Evolutionary conservation across 2,329 filamentous ascomycete species (phyloP).

Genomic region (Neofusicoccum sp.): DNA sequence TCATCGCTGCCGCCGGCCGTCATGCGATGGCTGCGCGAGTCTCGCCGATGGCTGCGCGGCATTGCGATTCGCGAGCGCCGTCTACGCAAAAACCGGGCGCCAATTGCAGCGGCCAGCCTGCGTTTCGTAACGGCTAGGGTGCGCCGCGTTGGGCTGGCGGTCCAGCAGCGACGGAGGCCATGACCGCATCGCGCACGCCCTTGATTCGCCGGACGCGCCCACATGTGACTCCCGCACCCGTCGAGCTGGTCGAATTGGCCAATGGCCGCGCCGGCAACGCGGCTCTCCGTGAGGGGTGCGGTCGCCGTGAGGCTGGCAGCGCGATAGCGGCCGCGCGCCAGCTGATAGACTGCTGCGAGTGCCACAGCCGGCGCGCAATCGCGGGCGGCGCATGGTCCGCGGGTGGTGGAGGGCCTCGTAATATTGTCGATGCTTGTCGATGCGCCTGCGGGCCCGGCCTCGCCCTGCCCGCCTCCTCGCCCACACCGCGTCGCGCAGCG

Average conservation of each 20-base stretch:
- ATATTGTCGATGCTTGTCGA: slow-evolving; percentile 9
- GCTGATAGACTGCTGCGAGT: slow-evolving; percentile 15
- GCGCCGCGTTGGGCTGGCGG: not conserved
- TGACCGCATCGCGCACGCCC: not conserved
- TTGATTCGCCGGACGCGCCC: slow-evolving; percentile 1
- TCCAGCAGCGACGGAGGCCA: slow-evolving; percentile 1
- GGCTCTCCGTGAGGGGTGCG: not conserved
- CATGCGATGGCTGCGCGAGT: not conserved
- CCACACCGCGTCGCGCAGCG: not conserved
- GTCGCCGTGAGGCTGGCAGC: slow-evolving; percentile 1
- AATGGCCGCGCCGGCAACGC: not conserved
- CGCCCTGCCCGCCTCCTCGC: slow-evolving; percentile 9
- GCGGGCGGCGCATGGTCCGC: no score
- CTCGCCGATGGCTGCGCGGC: slow-evolving; percentile 11
- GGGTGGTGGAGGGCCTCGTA: slow-evolving; percentile 19
- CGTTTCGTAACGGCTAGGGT: slow-evolving; percentile 10
- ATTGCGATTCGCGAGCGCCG: not conserved
- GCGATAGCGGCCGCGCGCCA: not conserved
- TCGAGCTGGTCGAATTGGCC: slow-evolving; percentile 4
- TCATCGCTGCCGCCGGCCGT: slow-evolving; percentile 2
- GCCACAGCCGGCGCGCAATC: slow-evolving; percentile 8
- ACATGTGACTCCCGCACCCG: not conserved
- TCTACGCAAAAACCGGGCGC: not conserved
- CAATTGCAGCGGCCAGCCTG: slow-evolving; percentile 7
- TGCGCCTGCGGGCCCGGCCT: not conserved